These are phyloP conservation scores for Pseudogymnoascus sp. DNA, from an alignment of 2,329 filamentous ascomycete genomes.

Conservation along the genomic window DNA sequence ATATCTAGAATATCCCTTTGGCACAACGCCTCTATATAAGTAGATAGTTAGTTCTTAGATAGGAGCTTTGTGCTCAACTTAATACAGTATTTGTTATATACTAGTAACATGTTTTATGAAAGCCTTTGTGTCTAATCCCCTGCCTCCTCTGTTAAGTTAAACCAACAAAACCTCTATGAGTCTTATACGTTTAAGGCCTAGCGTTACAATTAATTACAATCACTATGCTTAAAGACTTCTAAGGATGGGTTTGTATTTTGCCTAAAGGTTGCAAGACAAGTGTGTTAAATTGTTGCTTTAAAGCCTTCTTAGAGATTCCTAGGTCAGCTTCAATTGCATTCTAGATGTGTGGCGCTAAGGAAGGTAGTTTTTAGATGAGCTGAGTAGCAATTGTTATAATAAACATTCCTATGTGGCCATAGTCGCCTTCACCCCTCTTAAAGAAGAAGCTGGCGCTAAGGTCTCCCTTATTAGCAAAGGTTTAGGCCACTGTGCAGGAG, in stretches of 20 bases:
- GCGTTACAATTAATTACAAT: constrained; percentile 25
- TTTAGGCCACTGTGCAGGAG: constrained; percentile 28
- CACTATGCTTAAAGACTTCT: constrained; percentile 7
- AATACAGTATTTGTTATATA: too few relatives aligned
- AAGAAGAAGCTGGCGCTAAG: constrained; percentile 30
- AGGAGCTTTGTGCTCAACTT: too few relatives aligned
- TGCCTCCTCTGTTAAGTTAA: too few relatives aligned
- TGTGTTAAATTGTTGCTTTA: constrained; percentile 24
- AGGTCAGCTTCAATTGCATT: constrained; percentile 16
- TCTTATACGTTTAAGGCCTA: too few relatives aligned
- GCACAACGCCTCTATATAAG: too few relatives aligned
- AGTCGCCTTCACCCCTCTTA: constrained; percentile 26
- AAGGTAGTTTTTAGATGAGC: constrained; percentile 18
- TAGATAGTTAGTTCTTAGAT: too few relatives aligned
- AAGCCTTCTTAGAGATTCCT: constrained; percentile 16
- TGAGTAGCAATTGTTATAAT: constrained; percentile 26
- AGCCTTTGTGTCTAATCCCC: too few relatives aligned
- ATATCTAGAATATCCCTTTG: too few relatives aligned
- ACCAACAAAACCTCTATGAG: too few relatives aligned
- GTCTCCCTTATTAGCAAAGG: constrained; percentile 14
- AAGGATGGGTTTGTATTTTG: constrained; percentile 10
- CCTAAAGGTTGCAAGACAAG: constrained; percentile 23
- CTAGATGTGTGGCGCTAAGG: constrained; percentile 15
- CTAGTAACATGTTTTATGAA: too few relatives aligned
- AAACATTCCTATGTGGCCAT: constrained; percentile 24